These are phyloP conservation scores for Spinellus fusiger DNA, from an alignment of 192 early-diverging fungal species.

Conservation along the genomic window DNA sequence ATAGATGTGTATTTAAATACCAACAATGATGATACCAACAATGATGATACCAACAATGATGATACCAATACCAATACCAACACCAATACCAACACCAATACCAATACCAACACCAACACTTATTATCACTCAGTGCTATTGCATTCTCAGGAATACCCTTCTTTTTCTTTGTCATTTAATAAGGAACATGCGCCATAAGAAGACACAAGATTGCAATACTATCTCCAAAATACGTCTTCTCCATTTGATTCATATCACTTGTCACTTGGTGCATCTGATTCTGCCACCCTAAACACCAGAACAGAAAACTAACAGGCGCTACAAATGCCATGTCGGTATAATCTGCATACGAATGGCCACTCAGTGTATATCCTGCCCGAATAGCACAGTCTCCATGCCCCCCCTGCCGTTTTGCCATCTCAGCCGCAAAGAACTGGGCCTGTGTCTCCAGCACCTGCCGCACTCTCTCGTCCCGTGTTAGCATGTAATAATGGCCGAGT, in stretches of 20 bases:
- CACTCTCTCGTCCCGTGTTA: conserved; percentile 39
- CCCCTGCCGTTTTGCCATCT: conserved; percentile 11
- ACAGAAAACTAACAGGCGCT: conserved; percentile 43
- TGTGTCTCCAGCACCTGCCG: conserved; percentile 33
- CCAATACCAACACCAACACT: not conserved
- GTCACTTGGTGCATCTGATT: conserved; percentile 23
- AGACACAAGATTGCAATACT: conserved; percentile 48
- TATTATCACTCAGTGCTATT: conserved; percentile 1
- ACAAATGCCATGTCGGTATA: conserved; percentile 48
- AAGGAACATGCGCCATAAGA: conserved; percentile 37
- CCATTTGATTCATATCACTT: conserved; percentile 41
- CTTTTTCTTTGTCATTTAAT: no score
- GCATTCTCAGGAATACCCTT: no score
- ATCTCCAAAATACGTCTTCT: conserved; percentile 50
- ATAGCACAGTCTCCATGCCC: conserved; percentile 29
- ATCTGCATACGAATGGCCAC: conserved; percentile 36
- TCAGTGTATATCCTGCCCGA: conserved; percentile 41
- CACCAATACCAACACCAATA: no score
- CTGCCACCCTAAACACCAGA: conserved; percentile 44
- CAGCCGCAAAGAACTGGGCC: conserved; percentile 37
- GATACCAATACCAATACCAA: no score
- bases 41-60: not conserved
- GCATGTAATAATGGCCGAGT: conserved; percentile 42
- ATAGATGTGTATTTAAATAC: not conserved
- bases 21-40: not conserved